Evolutionary conservation across 768 basidiomycete species (phyloP).

Genomic region (Lentinus tigrinus): DNA sequence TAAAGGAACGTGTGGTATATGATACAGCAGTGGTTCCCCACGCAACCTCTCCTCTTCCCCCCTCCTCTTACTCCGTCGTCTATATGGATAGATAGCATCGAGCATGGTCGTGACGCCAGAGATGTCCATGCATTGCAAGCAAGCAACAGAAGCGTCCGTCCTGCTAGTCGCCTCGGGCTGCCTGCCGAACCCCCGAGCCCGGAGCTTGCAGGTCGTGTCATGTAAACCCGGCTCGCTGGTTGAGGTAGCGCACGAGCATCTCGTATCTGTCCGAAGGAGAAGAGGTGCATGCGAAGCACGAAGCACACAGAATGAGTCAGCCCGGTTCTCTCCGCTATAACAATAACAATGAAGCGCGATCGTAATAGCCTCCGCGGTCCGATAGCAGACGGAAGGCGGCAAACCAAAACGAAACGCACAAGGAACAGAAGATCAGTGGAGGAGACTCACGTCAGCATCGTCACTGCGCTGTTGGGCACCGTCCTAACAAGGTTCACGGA

Average conservation of each 20-base stretch:
- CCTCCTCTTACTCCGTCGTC: neutral
- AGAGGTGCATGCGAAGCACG: too few relatives aligned
- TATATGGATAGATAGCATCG: neutral
- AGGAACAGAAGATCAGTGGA: neutral
- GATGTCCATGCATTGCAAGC: neutral
- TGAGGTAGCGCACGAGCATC: slow-evolving; percentile 30
- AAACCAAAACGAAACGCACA: neutral
- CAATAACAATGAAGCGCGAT: neutral
- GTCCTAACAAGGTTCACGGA: slow-evolving; percentile 94
- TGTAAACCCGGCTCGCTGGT: slow-evolving; percentile 15
- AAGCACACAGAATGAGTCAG: neutral
- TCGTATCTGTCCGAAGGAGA: slow-evolving; percentile 24
- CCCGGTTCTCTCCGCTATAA: neutral
- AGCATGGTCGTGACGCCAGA: neutral
- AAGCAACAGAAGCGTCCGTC: neutral
- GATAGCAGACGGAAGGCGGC: neutral
- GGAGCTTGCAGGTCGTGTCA: neutral
- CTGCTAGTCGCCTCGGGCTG: neutral
- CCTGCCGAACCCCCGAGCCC: neutral
- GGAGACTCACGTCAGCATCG: slow-evolving; percentile 80
- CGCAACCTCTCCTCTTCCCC: neutral
- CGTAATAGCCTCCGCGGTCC: neutral
- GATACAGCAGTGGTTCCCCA: neutral
- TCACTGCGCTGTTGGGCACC: slow-evolving; percentile 94
- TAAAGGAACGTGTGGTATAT: slow-evolving; percentile 9